Conservation (phyloP, 805 yeast genomes). For the Barnettozyma californica region DNA sequence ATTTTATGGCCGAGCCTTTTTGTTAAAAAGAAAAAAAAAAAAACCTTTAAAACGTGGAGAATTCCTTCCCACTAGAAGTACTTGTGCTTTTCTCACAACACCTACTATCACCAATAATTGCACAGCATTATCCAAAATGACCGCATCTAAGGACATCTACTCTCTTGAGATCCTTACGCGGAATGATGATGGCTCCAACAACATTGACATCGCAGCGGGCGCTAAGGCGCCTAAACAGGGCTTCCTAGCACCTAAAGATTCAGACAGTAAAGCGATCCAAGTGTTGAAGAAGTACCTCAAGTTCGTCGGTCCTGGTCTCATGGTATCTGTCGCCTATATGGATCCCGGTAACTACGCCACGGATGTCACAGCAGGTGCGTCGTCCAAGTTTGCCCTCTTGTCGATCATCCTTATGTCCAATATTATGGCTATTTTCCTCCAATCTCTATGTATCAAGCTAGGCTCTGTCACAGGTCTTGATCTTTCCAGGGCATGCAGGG, state of each 20-base stretch:
- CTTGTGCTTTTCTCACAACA: not conserved
- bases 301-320: slow-evolving; percentile 83
- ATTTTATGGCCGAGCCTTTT: no score
- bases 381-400: slow-evolving; percentile 65
- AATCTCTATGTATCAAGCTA: slow-evolving; percentile 74
- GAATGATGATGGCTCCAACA: not conserved
- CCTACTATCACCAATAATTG: not conserved
- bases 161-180: not conserved
- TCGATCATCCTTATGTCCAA: slow-evolving; percentile 75
- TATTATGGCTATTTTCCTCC: slow-evolving; percentile 76
- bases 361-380: slow-evolving; percentile 84
- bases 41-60: not conserved
- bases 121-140: not conserved
- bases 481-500: slow-evolving; percentile 77
- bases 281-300: slow-evolving; percentile 48
- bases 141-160: not conserved
- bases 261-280: slow-evolving; percentile 14
- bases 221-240: not conserved
- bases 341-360: slow-evolving; percentile 94
- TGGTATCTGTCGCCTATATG: slow-evolving; percentile 87
- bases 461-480: slow-evolving; percentile 90
- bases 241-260: not conserved
- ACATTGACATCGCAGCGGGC: not conserved
- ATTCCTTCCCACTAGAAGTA: no score
- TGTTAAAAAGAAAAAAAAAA: no score